These are phyloP conservation scores for Podospora bellae-mahoneyi DNA, from an alignment of 495 filamentous ascomycete species.

Conservation along the genomic window DNA sequence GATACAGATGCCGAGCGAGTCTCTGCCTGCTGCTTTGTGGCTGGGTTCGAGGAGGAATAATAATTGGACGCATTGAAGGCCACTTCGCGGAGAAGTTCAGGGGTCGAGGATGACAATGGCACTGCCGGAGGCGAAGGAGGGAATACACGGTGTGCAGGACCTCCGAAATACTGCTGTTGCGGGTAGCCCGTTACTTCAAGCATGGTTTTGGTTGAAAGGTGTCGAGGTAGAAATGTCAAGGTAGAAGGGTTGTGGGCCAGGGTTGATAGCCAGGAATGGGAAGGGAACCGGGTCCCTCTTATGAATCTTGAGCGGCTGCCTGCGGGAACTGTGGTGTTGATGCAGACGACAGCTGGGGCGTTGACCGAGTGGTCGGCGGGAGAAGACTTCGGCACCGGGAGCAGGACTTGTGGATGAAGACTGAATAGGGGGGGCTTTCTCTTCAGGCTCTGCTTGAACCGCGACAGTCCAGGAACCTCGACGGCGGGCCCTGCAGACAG, in stretches of 20 bases:
- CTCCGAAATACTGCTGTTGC: conserved; percentile 20
- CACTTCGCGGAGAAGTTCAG: conserved; percentile 18
- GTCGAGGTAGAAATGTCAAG: background rate
- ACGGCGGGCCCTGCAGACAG: background rate
- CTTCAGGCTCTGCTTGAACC: background rate
- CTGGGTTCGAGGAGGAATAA: conserved; percentile 1
- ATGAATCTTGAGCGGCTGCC: background rate
- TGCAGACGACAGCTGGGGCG: conserved; percentile 1
- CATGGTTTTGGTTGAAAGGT: conserved; percentile 17
- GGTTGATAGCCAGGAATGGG: background rate
- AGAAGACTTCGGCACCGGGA: background rate
- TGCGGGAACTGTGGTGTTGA: background rate
- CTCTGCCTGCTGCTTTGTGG: conserved; percentile 10
- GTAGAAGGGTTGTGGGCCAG: background rate
- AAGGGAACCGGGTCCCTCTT: conserved; percentile 2
- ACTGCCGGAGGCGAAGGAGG: conserved; percentile 17
- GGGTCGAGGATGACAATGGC: conserved; percentile 3
- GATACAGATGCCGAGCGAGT: conserved; percentile 27
- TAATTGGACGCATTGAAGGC: conserved; percentile 14
- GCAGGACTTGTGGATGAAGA: background rate
- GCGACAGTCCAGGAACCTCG: background rate
- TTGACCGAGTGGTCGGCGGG: conserved; percentile 1
- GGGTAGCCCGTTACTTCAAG: conserved; percentile 25
- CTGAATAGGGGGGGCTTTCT: background rate
- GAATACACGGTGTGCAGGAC: conserved; percentile 19